These are phyloP conservation scores for Chrysosphaeria jannelii DNA, from an alignment of 2,329 filamentous ascomycete genomes.

Conservation along the genomic window DNA sequence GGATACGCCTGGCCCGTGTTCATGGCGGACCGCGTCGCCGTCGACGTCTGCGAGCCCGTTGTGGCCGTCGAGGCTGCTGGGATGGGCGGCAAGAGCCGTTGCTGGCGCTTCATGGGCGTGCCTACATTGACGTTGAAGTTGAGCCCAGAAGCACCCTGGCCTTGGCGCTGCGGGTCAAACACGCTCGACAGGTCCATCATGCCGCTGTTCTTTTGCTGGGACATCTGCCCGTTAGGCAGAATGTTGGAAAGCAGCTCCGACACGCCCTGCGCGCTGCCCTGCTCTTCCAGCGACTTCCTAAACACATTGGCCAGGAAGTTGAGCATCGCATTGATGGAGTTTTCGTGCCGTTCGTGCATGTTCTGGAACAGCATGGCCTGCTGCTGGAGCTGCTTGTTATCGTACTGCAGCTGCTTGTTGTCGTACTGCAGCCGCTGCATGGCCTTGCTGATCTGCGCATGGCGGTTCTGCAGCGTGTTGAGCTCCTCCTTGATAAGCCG, in stretches of 20 bases:
- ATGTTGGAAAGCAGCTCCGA: conserved; percentile 58
- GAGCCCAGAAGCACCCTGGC: conserved; percentile 8
- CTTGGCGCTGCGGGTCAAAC: too few relatives aligned
- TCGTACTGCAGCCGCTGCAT: conserved; percentile 58
- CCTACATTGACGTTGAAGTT: conserved; percentile 7
- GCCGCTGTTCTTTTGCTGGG: conserved; percentile 13
- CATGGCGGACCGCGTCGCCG: not conserved
- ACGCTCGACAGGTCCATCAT: conserved; percentile 28
- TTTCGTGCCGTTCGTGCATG: conserved; percentile 87
- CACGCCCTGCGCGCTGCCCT: conserved; percentile 41
- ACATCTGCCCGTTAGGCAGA: conserved; percentile 22
- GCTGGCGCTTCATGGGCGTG: conserved; percentile 18
- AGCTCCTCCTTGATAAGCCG: conserved; percentile 52
- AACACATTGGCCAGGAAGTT: conserved; percentile 94
- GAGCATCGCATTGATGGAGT: conserved; percentile 94
- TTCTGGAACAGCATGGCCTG: conserved; percentile 74
- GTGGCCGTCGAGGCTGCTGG: conserved; percentile 7
- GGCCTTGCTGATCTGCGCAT: conserved; percentile 57
- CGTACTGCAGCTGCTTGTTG: conserved; percentile 65
- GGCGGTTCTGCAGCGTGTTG: conserved; percentile 54
- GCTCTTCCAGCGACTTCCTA: conserved; percentile 69
- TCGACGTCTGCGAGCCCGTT: conserved; percentile 1
- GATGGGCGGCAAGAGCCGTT: conserved; percentile 23
- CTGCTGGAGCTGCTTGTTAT: conserved; percentile 61
- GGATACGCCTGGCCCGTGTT: conserved; percentile 1